Conservation (phyloP, 2,329 filamentous ascomycete genomes). For the Graphiopsis chlorocephala region DNA sequence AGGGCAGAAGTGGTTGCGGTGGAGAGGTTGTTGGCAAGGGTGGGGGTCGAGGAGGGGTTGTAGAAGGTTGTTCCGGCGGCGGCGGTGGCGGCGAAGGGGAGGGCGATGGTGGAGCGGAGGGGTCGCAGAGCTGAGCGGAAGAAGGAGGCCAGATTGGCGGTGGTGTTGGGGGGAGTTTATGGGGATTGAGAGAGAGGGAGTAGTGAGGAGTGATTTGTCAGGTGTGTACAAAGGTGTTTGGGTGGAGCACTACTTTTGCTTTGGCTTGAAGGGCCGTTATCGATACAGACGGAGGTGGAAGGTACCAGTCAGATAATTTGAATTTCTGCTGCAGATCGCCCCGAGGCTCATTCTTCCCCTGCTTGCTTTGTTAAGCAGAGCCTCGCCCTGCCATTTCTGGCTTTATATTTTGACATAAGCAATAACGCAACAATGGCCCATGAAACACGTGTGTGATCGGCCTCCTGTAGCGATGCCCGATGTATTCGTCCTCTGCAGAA, state of each 20-base stretch:
- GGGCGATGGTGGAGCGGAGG: slow-evolving; percentile 69
- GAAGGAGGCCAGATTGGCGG: slow-evolving; percentile 85
- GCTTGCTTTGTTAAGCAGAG: slow-evolving; percentile 1
- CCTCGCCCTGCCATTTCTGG: not conserved
- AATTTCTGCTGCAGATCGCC: not conserved
- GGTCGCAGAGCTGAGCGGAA: slow-evolving; percentile 53
- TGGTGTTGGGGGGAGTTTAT: slow-evolving; percentile 22
- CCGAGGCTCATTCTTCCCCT: not conserved
- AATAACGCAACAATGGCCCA: not conserved
- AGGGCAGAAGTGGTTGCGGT: slow-evolving; percentile 23
- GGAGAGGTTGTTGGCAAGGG: slow-evolving; percentile 24
- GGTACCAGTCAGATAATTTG: not conserved
- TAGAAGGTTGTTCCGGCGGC: slow-evolving; percentile 37
- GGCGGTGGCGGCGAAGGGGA: slow-evolving; percentile 64
- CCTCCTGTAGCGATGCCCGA: not conserved
- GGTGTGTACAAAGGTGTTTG: not conserved
- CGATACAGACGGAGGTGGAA: slow-evolving; percentile 1
- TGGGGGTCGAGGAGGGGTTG: slow-evolving; percentile 24
- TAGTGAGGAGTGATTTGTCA: slow-evolving; percentile 8
- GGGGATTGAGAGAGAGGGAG: not conserved
- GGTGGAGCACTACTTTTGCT: not conserved
- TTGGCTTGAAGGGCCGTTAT: not conserved
- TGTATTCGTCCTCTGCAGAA: not conserved
- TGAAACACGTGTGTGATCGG: not conserved
- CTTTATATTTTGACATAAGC: not conserved